A percentile compares a stretch with the other conserved stretches of the same genome.
Conservation (phyloP, 805 yeast genomes). For the Candida sithepensis region DNA sequence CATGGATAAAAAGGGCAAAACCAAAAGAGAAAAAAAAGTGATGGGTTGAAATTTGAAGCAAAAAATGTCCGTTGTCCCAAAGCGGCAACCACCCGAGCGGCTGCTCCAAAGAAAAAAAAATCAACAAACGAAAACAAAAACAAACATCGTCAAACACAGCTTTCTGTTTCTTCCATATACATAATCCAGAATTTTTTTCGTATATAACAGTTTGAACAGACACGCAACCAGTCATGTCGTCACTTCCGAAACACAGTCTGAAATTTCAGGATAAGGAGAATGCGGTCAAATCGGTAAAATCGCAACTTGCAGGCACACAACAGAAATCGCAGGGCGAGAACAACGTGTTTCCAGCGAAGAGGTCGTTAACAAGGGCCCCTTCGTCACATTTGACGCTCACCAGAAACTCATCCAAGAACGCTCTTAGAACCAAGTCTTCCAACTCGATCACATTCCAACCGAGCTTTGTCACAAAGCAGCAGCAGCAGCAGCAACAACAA, state of each 20-base stretch:
- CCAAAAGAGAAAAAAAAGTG: background rate
- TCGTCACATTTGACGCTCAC: constrained; percentile 11
- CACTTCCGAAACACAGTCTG: constrained; percentile 7
- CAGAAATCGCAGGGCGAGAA: constrained; percentile 7
- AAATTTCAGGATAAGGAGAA: constrained; percentile 18
- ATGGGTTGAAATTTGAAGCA: too few relatives aligned
- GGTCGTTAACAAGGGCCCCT: constrained; percentile 10
- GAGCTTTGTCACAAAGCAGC: constrained; percentile 2
- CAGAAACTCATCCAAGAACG: constrained; percentile 16
- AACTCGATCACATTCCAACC: constrained; percentile 18
- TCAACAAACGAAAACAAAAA: background rate
- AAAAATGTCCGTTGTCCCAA: too few relatives aligned
- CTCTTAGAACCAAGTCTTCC: constrained; percentile 24
- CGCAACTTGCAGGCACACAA: constrained; percentile 3
- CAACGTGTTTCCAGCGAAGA: constrained; percentile 6
- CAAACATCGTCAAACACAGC: background rate
- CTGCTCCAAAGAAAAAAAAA: background rate
- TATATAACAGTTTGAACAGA: too few relatives aligned
- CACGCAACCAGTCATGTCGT: constrained; percentile 15
- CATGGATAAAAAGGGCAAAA: too few relatives aligned
- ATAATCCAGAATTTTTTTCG: too few relatives aligned
- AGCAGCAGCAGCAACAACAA: constrained; percentile 1
- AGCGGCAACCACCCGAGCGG: background rate
- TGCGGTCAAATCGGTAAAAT: constrained; percentile 8
- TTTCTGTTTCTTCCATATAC: background rate